Conservation (phyloP, 805 yeast species). For the Wickerhamomyces ciferrii region DNA sequence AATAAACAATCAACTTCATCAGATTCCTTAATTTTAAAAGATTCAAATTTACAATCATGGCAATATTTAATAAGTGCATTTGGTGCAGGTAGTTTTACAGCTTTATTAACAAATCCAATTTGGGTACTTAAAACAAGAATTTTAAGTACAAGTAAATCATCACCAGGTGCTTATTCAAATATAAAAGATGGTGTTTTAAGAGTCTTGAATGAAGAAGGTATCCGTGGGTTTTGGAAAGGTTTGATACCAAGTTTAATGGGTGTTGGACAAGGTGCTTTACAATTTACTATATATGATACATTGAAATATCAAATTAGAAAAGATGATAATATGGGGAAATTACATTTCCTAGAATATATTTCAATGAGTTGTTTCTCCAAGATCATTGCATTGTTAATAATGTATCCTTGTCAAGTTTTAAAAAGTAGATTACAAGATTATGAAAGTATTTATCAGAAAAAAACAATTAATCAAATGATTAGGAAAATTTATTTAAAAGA, state of each 20-base stretch:
- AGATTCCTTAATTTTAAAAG: slow-evolving; percentile 16
- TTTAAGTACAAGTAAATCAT: slow-evolving; percentile 24
- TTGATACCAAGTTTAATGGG: slow-evolving; percentile 70
- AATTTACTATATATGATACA: slow-evolving; percentile 81
- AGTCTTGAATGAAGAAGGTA: slow-evolving; percentile 51
- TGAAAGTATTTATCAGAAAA: slow-evolving; percentile 22
- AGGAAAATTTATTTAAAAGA: slow-evolving; percentile 37
- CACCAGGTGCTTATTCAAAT: slow-evolving; percentile 52
- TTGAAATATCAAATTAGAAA: slow-evolving; percentile 41
- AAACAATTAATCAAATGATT: slow-evolving; percentile 27
- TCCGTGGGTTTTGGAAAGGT: slow-evolving; percentile 66
- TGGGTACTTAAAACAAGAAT: slow-evolving; percentile 95
- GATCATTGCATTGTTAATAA: slow-evolving; percentile 53
- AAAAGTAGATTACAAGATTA: slow-evolving; percentile 68
- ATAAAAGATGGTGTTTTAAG: slow-evolving; percentile 47
- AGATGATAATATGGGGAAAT: slow-evolving; percentile 14
- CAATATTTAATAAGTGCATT: slow-evolving; percentile 53
- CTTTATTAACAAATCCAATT: slow-evolving; percentile 81
- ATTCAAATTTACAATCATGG: slow-evolving; percentile 32
- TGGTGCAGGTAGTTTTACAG: slow-evolving; percentile 70
- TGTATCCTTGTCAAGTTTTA: slow-evolving; percentile 84
- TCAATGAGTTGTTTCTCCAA: slow-evolving; percentile 66
- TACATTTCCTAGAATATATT: slow-evolving; percentile 54
- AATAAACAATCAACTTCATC: not conserved
- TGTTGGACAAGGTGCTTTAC: slow-evolving; percentile 86